phyloP scores from a whole-genome alignment of 2,329 filamentous ascomycete species.

The Geosmithia morbida region DNA sequence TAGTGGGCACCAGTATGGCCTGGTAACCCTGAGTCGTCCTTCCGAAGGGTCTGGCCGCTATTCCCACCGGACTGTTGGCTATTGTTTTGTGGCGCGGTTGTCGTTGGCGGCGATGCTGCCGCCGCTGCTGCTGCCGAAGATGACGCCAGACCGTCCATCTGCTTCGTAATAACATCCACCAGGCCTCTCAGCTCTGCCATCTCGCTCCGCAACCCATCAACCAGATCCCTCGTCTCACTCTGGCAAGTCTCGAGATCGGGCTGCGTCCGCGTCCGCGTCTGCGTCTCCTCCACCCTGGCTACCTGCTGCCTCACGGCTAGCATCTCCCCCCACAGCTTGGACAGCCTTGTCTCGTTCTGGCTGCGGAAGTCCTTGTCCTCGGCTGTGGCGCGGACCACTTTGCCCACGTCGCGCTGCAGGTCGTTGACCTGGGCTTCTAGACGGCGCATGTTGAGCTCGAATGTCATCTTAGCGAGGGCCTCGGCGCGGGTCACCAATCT shows the following conservation, averaged over 20 bases:
- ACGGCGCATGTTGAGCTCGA: slow-evolving; percentile 18
- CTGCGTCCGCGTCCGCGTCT: slow-evolving; percentile 4
- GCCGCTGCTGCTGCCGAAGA: neutral
- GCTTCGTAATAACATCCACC: slow-evolving; percentile 8
- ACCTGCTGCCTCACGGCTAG: slow-evolving; percentile 13
- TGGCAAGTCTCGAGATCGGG: slow-evolving; percentile 7
- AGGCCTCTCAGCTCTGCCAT: slow-evolving; percentile 9
- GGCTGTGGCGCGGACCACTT: neutral
- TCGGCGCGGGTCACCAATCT: slow-evolving; percentile 13
- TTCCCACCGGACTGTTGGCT: neutral
- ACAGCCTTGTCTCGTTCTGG: slow-evolving; percentile 14
- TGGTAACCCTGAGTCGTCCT: slow-evolving; percentile 1
- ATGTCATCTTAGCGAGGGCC: slow-evolving; percentile 19
- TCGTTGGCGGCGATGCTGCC: neutral
- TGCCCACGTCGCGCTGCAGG: neutral
- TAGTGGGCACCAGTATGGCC: neutral
- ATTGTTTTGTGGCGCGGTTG: neutral
- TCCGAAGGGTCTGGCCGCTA: neutral
- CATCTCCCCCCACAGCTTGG: slow-evolving; percentile 3
- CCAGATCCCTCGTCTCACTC: slow-evolving; percentile 6
- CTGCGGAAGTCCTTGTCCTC: slow-evolving; percentile 13
- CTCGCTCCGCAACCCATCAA: slow-evolving; percentile 8
- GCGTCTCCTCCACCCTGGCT: slow-evolving; percentile 4
- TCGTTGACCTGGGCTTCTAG: slow-evolving; percentile 5
- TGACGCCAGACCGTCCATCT: slow-evolving; percentile 10